Evolutionary conservation across 331 rosid genomes (phyloP).

Genomic region (Arachis monticola): DNA sequence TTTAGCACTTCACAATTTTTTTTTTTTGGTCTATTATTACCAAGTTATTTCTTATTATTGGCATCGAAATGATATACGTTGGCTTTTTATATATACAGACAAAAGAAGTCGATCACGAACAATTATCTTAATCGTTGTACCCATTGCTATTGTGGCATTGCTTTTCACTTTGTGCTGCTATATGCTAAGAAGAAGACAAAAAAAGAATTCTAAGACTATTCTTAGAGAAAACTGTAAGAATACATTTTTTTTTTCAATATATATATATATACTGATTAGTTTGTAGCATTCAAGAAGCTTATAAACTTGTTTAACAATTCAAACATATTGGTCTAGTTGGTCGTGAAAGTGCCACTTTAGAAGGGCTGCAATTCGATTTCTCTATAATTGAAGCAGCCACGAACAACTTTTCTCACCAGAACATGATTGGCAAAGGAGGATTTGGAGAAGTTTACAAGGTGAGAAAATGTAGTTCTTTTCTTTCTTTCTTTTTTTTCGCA

Average conservation of each 20-base stretch:
- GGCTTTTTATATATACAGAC: not conserved
- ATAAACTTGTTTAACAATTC: not conserved
- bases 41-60: no score
- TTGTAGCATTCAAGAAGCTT: not conserved
- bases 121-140: constrained; percentile 37
- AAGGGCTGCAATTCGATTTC: constrained; percentile 43
- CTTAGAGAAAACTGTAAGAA: constrained; percentile 26
- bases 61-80: not conserved
- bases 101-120: not conserved
- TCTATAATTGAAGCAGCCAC: constrained; percentile 50
- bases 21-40: not conserved
- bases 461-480: not conserved
- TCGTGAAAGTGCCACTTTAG: constrained; percentile 26
- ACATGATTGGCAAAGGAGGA: constrained; percentile 61
- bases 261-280: not conserved
- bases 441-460: constrained; percentile 62
- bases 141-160: constrained; percentile 6
- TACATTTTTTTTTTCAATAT: not conserved
- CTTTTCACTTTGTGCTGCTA: constrained; percentile 21
- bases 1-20: not conserved
- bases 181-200: constrained; percentile 14
- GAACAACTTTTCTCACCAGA: constrained; percentile 45
- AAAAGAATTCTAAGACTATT: not conserved
- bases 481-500: no score
- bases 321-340: constrained; percentile 39